A percentile compares a stretch with the other conserved stretches of the same genome.
These are phyloP conservation scores for Kwoniella bestiolae DNA, from an alignment of 768 basidiomycete genomes.

Conservation along the genomic window DNA sequence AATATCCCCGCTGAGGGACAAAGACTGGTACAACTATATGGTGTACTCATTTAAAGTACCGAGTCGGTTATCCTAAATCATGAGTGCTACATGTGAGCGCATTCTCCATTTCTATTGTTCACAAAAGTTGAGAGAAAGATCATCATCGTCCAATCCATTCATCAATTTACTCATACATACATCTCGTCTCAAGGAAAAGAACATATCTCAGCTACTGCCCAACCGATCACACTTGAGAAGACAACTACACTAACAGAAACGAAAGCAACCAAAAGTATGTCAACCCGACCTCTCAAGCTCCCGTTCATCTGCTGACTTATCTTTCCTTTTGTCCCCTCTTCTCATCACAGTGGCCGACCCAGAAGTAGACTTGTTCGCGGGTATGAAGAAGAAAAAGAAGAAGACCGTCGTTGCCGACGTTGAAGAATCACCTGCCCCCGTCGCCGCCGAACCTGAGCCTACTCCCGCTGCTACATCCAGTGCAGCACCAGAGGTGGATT, in stretches of 20 bases:
- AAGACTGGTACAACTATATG: no score
- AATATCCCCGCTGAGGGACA: background rate
- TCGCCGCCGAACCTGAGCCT: constrained; percentile 12
- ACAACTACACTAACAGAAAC: background rate
- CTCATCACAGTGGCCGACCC: constrained; percentile 51
- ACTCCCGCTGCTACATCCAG: constrained; percentile 15
- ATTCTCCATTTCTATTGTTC: background rate
- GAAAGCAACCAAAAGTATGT: constrained; percentile 10
- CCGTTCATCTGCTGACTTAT: background rate
- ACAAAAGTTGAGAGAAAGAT: background rate
- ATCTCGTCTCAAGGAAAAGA: background rate
- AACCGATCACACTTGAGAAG: background rate
- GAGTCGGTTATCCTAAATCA: background rate
- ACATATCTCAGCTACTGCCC: background rate
- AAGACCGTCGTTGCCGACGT: constrained; percentile 50
- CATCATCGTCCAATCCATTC: constrained; percentile 1
- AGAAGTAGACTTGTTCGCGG: constrained; percentile 59
- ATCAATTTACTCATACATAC: background rate
- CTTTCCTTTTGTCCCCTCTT: background rate
- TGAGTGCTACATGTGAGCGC: background rate
- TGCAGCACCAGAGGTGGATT: constrained; percentile 16
- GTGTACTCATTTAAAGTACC: background rate
- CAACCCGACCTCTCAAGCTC: background rate
- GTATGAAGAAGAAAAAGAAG: constrained; percentile 62
- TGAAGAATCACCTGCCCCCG: constrained; percentile 12